These are phyloP conservation scores for Phtheirospermum japonicum DNA, from an alignment of 257 asterid species.

Conservation along the genomic window DNA sequence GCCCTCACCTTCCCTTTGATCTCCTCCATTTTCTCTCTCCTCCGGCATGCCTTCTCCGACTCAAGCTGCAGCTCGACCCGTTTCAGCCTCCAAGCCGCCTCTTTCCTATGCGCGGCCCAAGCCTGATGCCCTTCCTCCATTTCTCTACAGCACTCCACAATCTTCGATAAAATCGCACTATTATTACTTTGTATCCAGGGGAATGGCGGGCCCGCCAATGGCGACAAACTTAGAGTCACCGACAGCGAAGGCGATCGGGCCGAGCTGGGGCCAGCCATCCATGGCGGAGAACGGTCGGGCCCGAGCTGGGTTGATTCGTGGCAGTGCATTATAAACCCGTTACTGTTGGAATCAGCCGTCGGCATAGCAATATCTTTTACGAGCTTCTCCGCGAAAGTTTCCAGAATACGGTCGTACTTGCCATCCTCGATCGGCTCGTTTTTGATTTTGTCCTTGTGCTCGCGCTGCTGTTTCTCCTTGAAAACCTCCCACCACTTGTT, in stretches of 20 bases:
- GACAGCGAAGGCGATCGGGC: slow-evolving; percentile 49
- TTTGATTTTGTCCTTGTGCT: slow-evolving; percentile 42
- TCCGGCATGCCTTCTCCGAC: slow-evolving; percentile 72
- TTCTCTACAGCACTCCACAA: slow-evolving; percentile 72
- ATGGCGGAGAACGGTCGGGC: slow-evolving; percentile 51
- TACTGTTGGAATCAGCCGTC: background rate
- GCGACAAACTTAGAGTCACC: slow-evolving; percentile 66
- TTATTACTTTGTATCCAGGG: slow-evolving; percentile 50
- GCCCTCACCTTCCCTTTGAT: slow-evolving; percentile 74
- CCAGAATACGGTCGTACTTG: slow-evolving; percentile 70
- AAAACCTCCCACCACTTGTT: slow-evolving; percentile 98
- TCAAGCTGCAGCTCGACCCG: slow-evolving; percentile 80
- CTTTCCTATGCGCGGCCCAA: slow-evolving; percentile 73
- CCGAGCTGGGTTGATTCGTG: background rate
- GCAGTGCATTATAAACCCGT: background rate
- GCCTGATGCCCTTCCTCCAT: slow-evolving; percentile 79
- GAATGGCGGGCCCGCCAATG: slow-evolving; percentile 41
- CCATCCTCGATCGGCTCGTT: slow-evolving; percentile 44
- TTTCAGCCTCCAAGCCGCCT: slow-evolving; percentile 81
- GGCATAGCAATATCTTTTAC: slow-evolving; percentile 2
- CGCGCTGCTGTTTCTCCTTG: slow-evolving; percentile 70
- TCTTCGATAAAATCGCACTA: slow-evolving; percentile 41
- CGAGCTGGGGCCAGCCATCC: slow-evolving; percentile 62
- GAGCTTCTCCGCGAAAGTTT: slow-evolving; percentile 74
- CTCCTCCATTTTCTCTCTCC: slow-evolving; percentile 78